Evolutionary conservation across 805 yeast species (phyloP), one percentile per base, ranked within the genome.

Genomic region (Peterozyma xylosa): DNA sequence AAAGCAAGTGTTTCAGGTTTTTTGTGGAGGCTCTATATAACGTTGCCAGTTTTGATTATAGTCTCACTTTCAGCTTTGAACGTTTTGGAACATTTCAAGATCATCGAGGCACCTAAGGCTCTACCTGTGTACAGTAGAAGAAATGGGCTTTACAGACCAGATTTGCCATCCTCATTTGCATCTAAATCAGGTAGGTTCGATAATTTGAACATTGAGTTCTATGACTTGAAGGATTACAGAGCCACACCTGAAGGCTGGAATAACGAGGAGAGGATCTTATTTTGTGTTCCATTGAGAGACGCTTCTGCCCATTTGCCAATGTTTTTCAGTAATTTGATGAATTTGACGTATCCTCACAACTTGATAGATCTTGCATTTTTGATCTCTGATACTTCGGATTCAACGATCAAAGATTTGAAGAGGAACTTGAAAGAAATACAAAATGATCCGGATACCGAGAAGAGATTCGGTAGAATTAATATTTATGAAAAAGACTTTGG

Each of bases 401-500:
- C 84, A 51, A 90, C 96, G 14, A 71, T 89, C 71, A 81, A 77
- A 35, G 78, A 76, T 46, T 65, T 89, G 53, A 68, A 78, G 57
- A 63, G 67, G 38, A 75, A 76, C 51, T 66, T 89, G 52, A 71
- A 70, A 48, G 78, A 68, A 18, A 70, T 85, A 37, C 96, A 90
- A 63, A 69, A 69, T 30, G 78, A 81, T 51, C 71, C 78, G 30
- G 82, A 86, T 64, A 59, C 63, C 18, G 48, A 68, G 13, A 65
- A 70, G 67, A 73, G 81, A 49, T 86, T 85, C 62, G 95, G 96
- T 35, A 78, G 82, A 55, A 85, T 86, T 47, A 93, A 87, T 58
- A 86, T 87, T 41, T 87, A 70, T 56, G 91, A 86, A 61, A 89
- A 86, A 60, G 96, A 90, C 64, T 89, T 89, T 59, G 96, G 96